Evolutionary conservation across 75 land plant genomes (phyloP).

Genomic region (Cryptomeria japonica): DNA sequence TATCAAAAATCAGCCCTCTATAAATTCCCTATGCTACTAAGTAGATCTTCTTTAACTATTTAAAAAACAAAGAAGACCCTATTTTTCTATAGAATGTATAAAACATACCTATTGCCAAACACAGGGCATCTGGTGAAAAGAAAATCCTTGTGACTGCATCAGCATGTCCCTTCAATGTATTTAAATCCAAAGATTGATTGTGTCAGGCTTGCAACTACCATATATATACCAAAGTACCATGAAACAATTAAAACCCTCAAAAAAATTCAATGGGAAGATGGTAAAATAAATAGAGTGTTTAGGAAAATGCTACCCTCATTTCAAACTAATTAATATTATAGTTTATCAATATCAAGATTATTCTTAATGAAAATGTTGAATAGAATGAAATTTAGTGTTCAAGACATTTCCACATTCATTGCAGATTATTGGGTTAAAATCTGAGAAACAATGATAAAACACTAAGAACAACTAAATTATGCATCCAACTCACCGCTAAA

Average conservation of each 20-base stretch:
- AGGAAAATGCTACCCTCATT: not conserved
- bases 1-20: not conserved
- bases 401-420: not conserved
- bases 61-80: not conserved
- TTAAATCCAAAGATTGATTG: constrained; percentile 86
- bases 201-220: constrained; percentile 61
- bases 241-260: not conserved
- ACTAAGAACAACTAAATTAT: not conserved
- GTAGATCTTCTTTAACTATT: not conserved
- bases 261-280: not conserved
- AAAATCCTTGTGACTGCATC: constrained; percentile 75
- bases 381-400: not conserved
- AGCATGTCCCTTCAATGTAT: constrained; percentile 90
- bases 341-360: not conserved
- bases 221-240: not conserved
- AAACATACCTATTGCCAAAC: constrained; percentile 76
- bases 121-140: constrained; percentile 78
- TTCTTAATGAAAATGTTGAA: not conserved
- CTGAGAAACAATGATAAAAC: not conserved
- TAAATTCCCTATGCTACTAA: not conserved
- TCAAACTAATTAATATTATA: not conserved
- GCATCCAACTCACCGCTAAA: not conserved
- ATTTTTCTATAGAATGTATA: not conserved
- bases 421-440: not conserved
- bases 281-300: not conserved